Evolutionary conservation across 352 stramenopile species (phyloP).

Genomic region (Globisporangium heterothallicum): DNA sequence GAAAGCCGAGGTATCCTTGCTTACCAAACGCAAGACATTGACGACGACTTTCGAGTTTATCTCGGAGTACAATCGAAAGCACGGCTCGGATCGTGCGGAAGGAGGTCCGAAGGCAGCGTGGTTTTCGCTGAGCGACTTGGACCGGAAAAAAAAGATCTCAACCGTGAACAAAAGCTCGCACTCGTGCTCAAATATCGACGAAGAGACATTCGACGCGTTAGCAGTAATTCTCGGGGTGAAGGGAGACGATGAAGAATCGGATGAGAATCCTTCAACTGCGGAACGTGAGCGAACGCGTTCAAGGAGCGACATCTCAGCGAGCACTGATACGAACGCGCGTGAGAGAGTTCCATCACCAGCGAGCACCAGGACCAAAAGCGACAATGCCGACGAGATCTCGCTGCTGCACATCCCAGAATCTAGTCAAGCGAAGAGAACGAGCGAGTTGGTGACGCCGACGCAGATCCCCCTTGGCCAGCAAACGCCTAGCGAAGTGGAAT

Average conservation of each 20-base stretch:
- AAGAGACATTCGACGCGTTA: conserved; percentile 11
- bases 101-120: neutral
- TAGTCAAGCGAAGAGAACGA: neutral
- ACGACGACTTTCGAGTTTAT: conserved; percentile 14
- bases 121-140: conserved; percentile 12
- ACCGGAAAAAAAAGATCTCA: conserved; percentile 15
- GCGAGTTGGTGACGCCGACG: neutral
- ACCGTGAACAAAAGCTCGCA: conserved; percentile 8
- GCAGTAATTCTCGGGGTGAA: conserved; percentile 1
- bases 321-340: neutral
- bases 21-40: conserved; percentile 10
- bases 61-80: conserved; percentile 13
- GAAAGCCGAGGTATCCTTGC: conserved; percentile 8
- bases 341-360: neutral
- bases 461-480: neutral
- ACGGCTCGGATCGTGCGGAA: neutral
- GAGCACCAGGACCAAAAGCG: neutral
- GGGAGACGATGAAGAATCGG: no score
- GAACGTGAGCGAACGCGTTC: neutral
- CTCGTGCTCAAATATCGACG: conserved; percentile 14
- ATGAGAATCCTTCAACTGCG: neutral
- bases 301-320: neutral
- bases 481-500: neutral
- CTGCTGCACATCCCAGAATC: no score
- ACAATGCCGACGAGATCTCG: no score